Base-by-base conservation (phyloP, 2,329 filamentous ascomycete species). In the Albifimbria verrucaria region DNA sequence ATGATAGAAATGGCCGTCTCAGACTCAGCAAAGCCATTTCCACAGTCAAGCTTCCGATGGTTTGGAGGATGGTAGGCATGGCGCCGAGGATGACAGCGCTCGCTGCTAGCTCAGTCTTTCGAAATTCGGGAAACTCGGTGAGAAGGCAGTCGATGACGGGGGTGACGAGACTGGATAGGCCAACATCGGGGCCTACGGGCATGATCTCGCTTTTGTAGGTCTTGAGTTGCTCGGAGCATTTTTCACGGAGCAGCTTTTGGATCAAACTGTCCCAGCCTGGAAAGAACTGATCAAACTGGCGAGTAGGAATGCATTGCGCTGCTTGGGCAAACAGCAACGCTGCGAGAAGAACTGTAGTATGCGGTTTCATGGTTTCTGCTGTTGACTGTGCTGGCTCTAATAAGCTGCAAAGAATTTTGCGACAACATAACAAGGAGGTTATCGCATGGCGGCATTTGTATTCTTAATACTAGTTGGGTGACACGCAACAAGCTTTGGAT, bases 291-390 rank as follows among this genome's bases (percentile, higher is more conserved):
- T 45, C 42, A 15, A 45, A 45, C 18, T 45, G 42, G 18, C 21
- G 42, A 23, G n/a, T 45, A 21, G 42, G 42, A n/a, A 25, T 24
- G 21, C 43, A 23, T 17, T 25, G 11, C 20, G 21, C 21, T 24
- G 21, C 43, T 46, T 22, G 3, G 9, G 21, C 10, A n/a, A 17
- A 12, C 43, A 46, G 43, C 12, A 24, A 12, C 18, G 43, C 43
- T n/a, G 21, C 43, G 12, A 24, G 20, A 22, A 24, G 5, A 7
- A 6, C 3, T 24, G 6, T 18, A 24, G 70, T 79, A n/a, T n/a
- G n/a, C n/a, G 32, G 32, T n/a, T 39, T 39, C 26, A 39, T 39
- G 6, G 12, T 15, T 12, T 39, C 4, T 5, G n/a, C n/a, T n/a
- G n/a, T n/a, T n/a, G n/a, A n/a, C n/a, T n/a, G n/a, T n/a, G n/a